Conservation (phyloP, 257 asterid genomes). For the Galeopsis tetrahit region DNA sequence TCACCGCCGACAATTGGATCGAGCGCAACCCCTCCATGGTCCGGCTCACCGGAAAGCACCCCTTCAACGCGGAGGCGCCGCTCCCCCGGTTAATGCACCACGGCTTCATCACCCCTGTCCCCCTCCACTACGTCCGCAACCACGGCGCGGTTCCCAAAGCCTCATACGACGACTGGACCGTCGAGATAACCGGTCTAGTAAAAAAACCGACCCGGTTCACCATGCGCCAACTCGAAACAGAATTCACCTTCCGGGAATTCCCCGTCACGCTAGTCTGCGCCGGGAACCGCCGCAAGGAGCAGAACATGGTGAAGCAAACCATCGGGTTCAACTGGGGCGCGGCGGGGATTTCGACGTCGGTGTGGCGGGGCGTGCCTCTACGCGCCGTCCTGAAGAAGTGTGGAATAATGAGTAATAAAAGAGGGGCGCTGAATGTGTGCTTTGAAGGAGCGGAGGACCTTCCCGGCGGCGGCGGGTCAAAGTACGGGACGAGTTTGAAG, state of each 20-base stretch:
- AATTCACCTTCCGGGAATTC: conserved; percentile 56
- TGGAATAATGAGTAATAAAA: conserved; percentile 56
- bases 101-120: conserved; percentile 95
- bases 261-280: conserved; percentile 91
- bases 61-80: conserved; percentile 94
- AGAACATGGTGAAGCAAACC: conserved; percentile 87
- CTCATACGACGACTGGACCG: conserved; percentile 71
- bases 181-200: conserved; percentile 78
- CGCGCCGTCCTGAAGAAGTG: conserved; percentile 64
- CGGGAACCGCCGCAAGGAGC: conserved; percentile 89
- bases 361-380: conserved; percentile 92
- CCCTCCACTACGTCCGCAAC: conserved; percentile 96
- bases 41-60: conserved; percentile 95
- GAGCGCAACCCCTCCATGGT: conserved; percentile 75
- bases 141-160: conserved; percentile 86
- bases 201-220: conserved; percentile 62
- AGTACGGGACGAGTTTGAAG: conserved; percentile 74
- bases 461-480: conserved; percentile 96
- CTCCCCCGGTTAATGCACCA: conserved; percentile 80
- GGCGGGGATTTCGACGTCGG: conserved; percentile 74
- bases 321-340: conserved; percentile 97
- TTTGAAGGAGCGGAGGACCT: conserved; percentile 91
- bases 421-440: conserved; percentile 70
- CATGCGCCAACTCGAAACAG: conserved; percentile 67
- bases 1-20: conserved; percentile 82